A percentile compares a stretch with the other conserved stretches of the same genome.
Evolutionary conservation across 2,329 filamentous ascomycete genomes (phyloP).

Genomic region (Rhynchosporium agropyri): DNA sequence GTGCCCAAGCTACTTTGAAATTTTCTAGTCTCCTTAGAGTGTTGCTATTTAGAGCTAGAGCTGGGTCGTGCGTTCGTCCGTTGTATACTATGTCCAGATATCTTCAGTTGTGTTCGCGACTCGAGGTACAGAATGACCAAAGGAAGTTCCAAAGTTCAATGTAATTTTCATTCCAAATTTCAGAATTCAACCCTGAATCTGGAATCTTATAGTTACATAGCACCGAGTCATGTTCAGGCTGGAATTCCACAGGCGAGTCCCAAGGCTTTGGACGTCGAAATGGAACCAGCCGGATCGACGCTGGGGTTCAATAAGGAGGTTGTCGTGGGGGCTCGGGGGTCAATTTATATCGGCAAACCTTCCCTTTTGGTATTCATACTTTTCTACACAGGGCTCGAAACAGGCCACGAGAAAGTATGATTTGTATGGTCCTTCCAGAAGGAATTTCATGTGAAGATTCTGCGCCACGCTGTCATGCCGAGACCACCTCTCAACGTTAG

Average conservation of each 20-base stretch:
- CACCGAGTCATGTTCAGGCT: conserved; percentile 21
- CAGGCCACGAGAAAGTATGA: conserved; percentile 8
- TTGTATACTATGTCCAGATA: not conserved
- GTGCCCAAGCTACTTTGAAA: not conserved
- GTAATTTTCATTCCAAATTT: conserved; percentile 8
- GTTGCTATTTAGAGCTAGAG: not conserved
- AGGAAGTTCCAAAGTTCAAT: not conserved
- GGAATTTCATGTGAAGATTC: conserved; percentile 5
- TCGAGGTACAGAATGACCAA: not conserved
- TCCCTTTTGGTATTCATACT: conserved; percentile 9
- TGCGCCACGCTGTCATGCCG: conserved; percentile 19
- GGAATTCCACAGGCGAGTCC: not conserved
- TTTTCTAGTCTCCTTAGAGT: not conserved
- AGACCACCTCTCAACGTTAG: not conserved
- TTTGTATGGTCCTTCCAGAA: not conserved
- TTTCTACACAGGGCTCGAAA: no score
- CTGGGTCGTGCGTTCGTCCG: not conserved
- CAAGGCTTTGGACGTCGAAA: conserved; percentile 18
- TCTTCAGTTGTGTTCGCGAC: not conserved
- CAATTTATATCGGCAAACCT: conserved; percentile 18
- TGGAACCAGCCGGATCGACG: conserved; percentile 22
- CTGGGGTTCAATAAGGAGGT: conserved; percentile 16
- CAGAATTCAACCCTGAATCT: not conserved
- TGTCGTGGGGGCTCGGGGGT: conserved; percentile 3
- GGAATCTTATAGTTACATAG: not conserved